Evolutionary conservation across 139 green algal genomes (phyloP).

Genomic region (Medakamo hakoo): DNA sequence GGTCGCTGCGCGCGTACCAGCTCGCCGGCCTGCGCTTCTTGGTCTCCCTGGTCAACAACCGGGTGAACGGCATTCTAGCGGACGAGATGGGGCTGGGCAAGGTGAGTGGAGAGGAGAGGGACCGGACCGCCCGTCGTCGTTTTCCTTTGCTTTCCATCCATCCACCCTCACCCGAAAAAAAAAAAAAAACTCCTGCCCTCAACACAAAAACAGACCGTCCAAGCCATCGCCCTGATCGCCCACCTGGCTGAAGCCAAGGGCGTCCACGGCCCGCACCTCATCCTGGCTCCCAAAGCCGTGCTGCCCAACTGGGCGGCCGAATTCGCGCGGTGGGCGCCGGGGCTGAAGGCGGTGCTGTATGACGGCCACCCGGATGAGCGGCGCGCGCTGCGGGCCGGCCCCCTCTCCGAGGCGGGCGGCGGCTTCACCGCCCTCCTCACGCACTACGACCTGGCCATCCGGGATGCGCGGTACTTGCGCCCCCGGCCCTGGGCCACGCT

Average conservation of each 20-base stretch:
- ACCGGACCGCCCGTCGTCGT: neutral
- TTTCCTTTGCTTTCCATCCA: no score
- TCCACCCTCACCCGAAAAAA: neutral
- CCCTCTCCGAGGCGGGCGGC: neutral
- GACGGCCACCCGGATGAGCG: conserved; percentile 15
- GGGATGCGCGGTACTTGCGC: conserved; percentile 13
- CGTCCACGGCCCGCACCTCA: conserved; percentile 38
- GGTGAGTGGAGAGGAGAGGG: neutral
- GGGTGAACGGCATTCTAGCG: conserved; percentile 21
- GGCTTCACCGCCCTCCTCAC: conserved; percentile 38
- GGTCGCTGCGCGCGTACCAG: conserved; percentile 25
- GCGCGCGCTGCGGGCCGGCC: conserved; percentile 5
- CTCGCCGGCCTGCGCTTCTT: conserved; percentile 39
- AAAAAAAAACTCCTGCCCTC: no score
- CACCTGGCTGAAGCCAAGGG: conserved; percentile 17
- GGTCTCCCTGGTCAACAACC: conserved; percentile 47
- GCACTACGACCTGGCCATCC: conserved; percentile 20
- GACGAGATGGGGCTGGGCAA: no score
- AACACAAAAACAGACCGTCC: conserved; percentile 12
- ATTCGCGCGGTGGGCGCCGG: conserved; percentile 54
- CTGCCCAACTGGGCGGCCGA: conserved; percentile 69
- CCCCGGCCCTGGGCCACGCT: conserved; percentile 28
- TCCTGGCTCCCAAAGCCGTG: conserved; percentile 67
- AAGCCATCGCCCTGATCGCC: conserved; percentile 34
- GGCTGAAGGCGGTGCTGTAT: conserved; percentile 47